Evolutionary conservation across 495 filamentous ascomycete genomes (phyloP).

Genomic region (Terfezia boudieri): DNA sequence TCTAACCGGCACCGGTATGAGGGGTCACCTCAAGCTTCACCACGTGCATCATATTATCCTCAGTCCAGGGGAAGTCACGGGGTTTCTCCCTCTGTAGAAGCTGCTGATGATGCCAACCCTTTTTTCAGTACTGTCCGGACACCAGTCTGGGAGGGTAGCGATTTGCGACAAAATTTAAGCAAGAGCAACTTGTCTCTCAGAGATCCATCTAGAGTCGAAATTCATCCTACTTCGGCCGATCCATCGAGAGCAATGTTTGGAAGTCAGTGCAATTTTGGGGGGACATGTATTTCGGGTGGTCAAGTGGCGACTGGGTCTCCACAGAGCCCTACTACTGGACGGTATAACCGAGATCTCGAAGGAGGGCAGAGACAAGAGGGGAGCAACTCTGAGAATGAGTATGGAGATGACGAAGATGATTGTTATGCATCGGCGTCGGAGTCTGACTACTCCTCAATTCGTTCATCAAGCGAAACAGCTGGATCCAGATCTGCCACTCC

Average conservation of each 20-base stretch:
- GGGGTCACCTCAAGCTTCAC: too few relatives aligned
- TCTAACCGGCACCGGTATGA: too few relatives aligned
- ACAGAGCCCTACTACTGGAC: slow-evolving; percentile 9
- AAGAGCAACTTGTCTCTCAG: background rate
- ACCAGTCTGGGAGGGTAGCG: background rate
- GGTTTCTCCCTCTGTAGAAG: too few relatives aligned
- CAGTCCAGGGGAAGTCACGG: too few relatives aligned
- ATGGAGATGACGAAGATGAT: slow-evolving; percentile 16
- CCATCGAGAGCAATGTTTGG: background rate
- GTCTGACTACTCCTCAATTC: slow-evolving; percentile 3
- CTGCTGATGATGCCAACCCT: too few relatives aligned
- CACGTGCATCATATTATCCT: too few relatives aligned
- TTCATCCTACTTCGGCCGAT: background rate
- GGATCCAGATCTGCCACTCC: slow-evolving; percentile 9
- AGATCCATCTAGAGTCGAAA: background rate
- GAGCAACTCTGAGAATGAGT: slow-evolving; percentile 8
- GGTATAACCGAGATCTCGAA: slow-evolving; percentile 4
- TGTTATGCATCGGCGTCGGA: slow-evolving; percentile 4
- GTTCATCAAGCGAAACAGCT: slow-evolving; percentile 10
- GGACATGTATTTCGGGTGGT: background rate
- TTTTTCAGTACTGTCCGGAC: too few relatives aligned
- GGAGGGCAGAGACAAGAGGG: slow-evolving; percentile 3
- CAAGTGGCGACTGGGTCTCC: background rate
- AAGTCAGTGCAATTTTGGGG: background rate
- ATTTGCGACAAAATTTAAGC: background rate